Conservation (phyloP, 1,284 basidiomycete genomes). For the Pseudozyma hubeiensis region DNA sequence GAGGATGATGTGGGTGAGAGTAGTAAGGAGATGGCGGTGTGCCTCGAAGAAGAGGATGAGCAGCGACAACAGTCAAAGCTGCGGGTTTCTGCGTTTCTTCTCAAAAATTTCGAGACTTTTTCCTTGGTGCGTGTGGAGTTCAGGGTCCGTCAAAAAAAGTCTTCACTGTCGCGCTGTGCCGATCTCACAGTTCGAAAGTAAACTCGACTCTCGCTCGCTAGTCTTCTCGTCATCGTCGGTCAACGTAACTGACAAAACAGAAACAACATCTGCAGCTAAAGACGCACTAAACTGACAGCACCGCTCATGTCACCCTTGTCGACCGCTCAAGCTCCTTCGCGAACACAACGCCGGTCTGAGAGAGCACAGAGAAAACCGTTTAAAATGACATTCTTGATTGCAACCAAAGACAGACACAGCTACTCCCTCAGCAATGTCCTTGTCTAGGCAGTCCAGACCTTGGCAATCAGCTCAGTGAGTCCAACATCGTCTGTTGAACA, state of each 20-base stretch:
- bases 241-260: too few relatives aligned
- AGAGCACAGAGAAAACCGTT: too few relatives aligned
- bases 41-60: background rate
- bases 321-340: too few relatives aligned
- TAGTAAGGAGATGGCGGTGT: background rate
- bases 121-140: constrained; percentile 35
- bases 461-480: constrained; percentile 79
- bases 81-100: constrained; percentile 2
- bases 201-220: too few relatives aligned
- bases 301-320: too few relatives aligned
- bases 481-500: constrained; percentile 78
- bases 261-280: too few relatives aligned
- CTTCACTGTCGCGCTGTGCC: background rate
- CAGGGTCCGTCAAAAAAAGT: constrained; percentile 23
- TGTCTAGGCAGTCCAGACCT: constrained; percentile 75
- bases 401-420: background rate
- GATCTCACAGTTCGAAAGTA: constrained; percentile 5
- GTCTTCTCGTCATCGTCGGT: too few relatives aligned
- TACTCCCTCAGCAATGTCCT: too few relatives aligned
- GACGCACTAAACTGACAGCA: too few relatives aligned
- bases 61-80: constrained; percentile 21
- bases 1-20: background rate
- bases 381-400: constrained; percentile 11
- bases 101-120: constrained; percentile 24
- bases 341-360: too few relatives aligned